Base-by-base conservation (phyloP, 1,139 yeast genomes). In the Lodderomyces jiufengensis region DNA sequence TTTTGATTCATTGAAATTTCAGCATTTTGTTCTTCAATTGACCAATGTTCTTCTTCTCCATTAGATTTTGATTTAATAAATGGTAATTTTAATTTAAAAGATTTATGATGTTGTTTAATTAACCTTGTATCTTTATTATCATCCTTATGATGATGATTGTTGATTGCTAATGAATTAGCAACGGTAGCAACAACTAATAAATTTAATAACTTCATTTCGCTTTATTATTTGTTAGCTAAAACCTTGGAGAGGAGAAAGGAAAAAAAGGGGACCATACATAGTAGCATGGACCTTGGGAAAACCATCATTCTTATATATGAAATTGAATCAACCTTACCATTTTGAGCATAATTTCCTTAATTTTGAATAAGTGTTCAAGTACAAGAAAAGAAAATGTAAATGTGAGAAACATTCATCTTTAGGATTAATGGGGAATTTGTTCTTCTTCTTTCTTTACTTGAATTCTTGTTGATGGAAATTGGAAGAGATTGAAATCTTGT, bases 141-240 rank as follows among this genome's bases (percentile, higher is more conserved):
- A 5, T 10, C 33, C 14, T 16, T 23, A 13, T 22, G 18, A 15
- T 22, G 15, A 27, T 27, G 29, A 22, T 21, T 18, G 8, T 12
- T 28, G 31, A 31, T 25, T 12, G 33, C 33, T 23, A 31, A 31
- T 15, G 33, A 24, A 16, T 25, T 31, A 26, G 33, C 33, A 31
- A 25, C 33, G 15, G 33, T 28, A 18, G 29, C 33, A 31, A 31
- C 26, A 25, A 24, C 20, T 18, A 31, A 24, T 20, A 31, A 31
- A 23, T 25, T 18, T 18, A 14, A 16, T 15, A 31, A 21, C 29
- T 18, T 31, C 33, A 31, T 31, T 13, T 30, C 11, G 6, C 20
- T 23, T 12, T 26, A 26, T 26, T 26, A 12, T 3, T 16, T 12
- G 8, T 22, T 27, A 16, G 8, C 9, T 27, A 13, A 13, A 26